Base-by-base conservation (phyloP, 495 filamentous ascomycete genomes). In the Schizothecium vesticola region DNA sequence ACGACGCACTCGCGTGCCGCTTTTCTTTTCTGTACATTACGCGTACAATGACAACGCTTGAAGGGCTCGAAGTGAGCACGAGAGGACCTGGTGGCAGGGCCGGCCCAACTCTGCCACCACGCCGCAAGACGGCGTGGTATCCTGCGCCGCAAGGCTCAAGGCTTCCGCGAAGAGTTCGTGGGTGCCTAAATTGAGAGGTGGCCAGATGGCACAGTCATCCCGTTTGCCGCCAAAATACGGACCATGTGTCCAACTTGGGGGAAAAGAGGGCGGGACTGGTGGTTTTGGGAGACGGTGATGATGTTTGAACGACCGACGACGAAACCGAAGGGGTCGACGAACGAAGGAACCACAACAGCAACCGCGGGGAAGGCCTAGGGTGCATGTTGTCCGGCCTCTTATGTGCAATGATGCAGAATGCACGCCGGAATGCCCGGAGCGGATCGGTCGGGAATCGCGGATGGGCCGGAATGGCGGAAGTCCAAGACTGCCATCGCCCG, bases 1-100 rank as follows among this genome's bases (percentile, higher is more conserved):
- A 33, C 29, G 28, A 57, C 23, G 69, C 69, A 71, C 69, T 56
- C 69, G 57, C 61, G 67, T 69, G 67, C 67, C 13, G 56, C 33
- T 4, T 43, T 26, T 64, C 56, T 22, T 31, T 64, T 65, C 61
- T 63, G 56, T 33, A n/a, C 58, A 59, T n/a, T 19, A 51, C 43
- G 19, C 19, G 43, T 19, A n/a, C 43, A 51, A 51, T 8, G 43
- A 51, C 43, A n/a, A n/a, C 19, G 43, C 6, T 2, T 8, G 43
- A n/a, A 8, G 43, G 43, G 43, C 16, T n/a, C 19, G 19, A 51
- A 8, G 16, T 1, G 43, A 51, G 43, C 43, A n/a, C 6, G 16
- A 8, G 43, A n/a, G 13, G 13, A 10, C 28, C 8, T 29, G 28
- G 28, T 29, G 8, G 31, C 11, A 10, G 31, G 31, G 11, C 31